Evolutionary conservation across 2,329 filamentous ascomycete genomes (phyloP), one percentile per base, ranked within the genome.

Genomic region (Tolypocladium nubicola): DNA sequence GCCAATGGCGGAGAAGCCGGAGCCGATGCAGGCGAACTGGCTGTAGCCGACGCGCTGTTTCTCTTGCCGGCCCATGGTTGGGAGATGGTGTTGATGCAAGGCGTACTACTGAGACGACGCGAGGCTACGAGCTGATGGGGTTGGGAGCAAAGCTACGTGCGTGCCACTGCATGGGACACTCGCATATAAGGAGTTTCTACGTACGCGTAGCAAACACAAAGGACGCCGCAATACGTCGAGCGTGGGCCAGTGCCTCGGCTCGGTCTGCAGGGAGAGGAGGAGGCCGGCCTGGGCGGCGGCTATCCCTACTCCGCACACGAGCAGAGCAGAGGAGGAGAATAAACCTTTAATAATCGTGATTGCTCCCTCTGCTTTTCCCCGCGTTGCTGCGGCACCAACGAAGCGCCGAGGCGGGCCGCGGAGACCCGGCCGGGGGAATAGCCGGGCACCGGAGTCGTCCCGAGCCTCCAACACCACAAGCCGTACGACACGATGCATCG

Each of bases 1-100:
- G 3, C 80, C 81, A 57, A 87, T 83, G 23, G 78, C 85, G 0
- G 82, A 84, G 62, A 84, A 79, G 14, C 84, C 84, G 1, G 80
- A 79, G 35, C 85, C 85, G 43, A 87, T 77, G 62, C 71, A 75
- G 37, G 70, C 71, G 60, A 76, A 75, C 61, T 70, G 70, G 58
- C 65, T 73, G 60, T 73, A 74, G 52, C 53, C 58, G 26, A 37
- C n/a, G 23, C 5, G 8, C 5, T 49, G 49, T 53, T 55, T 55
- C 21, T 53, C 33, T 35, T 33, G 47, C 9, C 26, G 16, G 47
- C 26, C 47, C 47, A 50, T 50, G 45, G 45, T 49, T 23, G 26
- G 45, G 45, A 30, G 26, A 19, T 11, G 26, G 19, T 19, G 1
- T 33, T 11, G 26, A n/a, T 33, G 45, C 45, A 49, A 2, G 23